These are phyloP conservation scores for Piper betle DNA, from an alignment of 164 flowering plant species.

Conservation along the genomic window DNA sequence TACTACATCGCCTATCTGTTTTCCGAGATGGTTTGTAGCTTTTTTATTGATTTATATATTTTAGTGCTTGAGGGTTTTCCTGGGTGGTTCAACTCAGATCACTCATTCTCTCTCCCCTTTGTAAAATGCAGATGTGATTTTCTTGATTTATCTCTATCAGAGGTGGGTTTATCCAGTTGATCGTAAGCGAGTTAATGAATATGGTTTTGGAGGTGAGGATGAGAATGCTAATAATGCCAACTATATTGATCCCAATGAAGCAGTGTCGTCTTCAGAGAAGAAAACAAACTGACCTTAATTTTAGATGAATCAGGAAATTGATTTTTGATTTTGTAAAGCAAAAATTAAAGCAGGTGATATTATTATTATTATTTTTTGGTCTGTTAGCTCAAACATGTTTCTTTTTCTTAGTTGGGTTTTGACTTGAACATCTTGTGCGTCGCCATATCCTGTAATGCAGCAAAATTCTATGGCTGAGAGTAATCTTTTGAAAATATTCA, in stretches of 20 bases:
- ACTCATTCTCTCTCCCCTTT: background rate
- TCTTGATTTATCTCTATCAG: constrained; percentile 78
- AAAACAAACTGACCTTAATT: constrained; percentile 31
- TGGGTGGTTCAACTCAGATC: background rate
- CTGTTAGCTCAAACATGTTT: background rate
- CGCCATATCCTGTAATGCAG: constrained; percentile 14
- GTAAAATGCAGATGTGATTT: constrained; percentile 68
- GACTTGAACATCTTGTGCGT: background rate
- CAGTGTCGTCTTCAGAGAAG: constrained; percentile 24
- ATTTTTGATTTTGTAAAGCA: constrained; percentile 4
- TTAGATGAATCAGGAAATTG: background rate
- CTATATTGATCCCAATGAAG: background rate
- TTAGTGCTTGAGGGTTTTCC: background rate
- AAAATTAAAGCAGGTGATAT: constrained; percentile 12
- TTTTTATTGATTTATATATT: background rate
- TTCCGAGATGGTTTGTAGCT: constrained; percentile 85
- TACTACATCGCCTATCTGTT: constrained; percentile 87
- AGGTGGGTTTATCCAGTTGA: constrained; percentile 93
- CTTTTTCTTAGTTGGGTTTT: background rate
- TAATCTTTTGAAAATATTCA: background rate
- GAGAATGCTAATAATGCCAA: constrained; percentile 14
- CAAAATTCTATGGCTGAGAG: constrained; percentile 11
- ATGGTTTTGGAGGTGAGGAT: constrained; percentile 92
- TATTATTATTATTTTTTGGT: background rate
- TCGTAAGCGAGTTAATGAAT: constrained; percentile 78